Evolutionary conservation across 768 basidiomycete species (phyloP), one percentile per base, ranked within the genome.

Genomic region (Termitomyces bulborhizus): DNA sequence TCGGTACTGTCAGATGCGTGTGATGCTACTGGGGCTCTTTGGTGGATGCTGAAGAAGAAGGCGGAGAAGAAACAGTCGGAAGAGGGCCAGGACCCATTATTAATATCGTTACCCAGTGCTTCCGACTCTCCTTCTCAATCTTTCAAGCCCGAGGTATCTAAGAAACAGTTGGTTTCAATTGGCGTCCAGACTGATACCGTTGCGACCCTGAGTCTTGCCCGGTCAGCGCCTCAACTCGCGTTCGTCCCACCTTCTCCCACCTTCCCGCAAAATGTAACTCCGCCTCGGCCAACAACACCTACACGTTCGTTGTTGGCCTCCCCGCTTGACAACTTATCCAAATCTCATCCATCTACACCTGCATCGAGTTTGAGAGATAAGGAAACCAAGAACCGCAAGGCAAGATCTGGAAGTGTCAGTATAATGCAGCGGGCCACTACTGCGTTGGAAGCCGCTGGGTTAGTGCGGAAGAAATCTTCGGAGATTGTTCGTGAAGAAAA

Each of bases 401-500:
- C 70, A 26, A 78, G 95, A 15, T 85, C 92, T 2, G 90, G 93
- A 6, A 96, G 94, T 55, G 90, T 98, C 50, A 94, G 88, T 63
- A 97, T 98, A 68, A 90, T 98, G 81, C 95, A 98, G 63, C 84
- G 94, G 26, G 94, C 93, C 0, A 95, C 93, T 2, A 96, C 93
- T 1, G 92, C 89, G 1, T 76, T 93, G 26, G 90, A 92, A 66
- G 92, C 90, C 9, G 88, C 87, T 12, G 88, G 91, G 2, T 70
- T 95, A 9, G 88, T 93, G 46, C 73, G 86, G 57, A 93, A 93
- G 72, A 93, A 89, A 69, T 88, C 86, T 4, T 71, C 81, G 0
- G 92, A 93, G 66, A 86, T 74, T 6, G 82, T 92, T 9, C 76
- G 76, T 56, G 86, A 86, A 41, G 82, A 85, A 45, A 78, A 74